phyloP scores from a whole-genome alignment of 192 early-diverging fungal species.

The Coemansia sp. region DNA sequence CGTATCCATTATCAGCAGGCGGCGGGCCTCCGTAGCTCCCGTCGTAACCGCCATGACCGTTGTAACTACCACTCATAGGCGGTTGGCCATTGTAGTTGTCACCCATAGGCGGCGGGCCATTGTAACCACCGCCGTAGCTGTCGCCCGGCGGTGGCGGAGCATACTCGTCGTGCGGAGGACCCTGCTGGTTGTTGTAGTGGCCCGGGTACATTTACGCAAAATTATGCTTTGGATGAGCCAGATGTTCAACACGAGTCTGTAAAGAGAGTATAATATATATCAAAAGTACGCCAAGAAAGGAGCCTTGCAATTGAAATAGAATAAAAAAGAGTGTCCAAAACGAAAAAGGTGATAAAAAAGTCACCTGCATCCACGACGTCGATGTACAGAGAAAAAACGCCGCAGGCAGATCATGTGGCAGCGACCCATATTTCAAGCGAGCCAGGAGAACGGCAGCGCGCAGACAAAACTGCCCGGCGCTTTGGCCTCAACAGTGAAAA shows the following conservation, averaged over 20 bases:
- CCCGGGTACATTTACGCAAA: slow-evolving; percentile 36
- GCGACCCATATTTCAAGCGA: slow-evolving; percentile 3
- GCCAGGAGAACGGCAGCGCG: not conserved
- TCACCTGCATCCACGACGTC: not conserved
- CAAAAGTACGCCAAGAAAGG: not conserved
- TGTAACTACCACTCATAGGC: not conserved
- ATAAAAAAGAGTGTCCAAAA: not conserved
- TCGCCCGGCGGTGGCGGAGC: not conserved
- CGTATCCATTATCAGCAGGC: not conserved
- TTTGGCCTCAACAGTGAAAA: not conserved
- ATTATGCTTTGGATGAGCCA: not conserved
- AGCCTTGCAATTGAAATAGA: not conserved
- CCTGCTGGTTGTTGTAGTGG: slow-evolving; percentile 25
- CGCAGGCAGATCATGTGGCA: slow-evolving; percentile 6
- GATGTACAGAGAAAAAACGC: not conserved
- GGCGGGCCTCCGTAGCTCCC: not conserved
- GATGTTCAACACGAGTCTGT: not conserved
- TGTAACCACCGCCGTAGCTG: not conserved
- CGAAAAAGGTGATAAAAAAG: slow-evolving; percentile 4
- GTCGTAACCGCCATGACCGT: not conserved
- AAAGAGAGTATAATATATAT: not conserved
- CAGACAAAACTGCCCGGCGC: slow-evolving; percentile 1
- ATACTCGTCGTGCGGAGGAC: slow-evolving; percentile 13
- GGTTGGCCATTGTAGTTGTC: not conserved
- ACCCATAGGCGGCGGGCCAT: not conserved